These are phyloP conservation scores for Cercospora sp. DNA, from an alignment of 2,329 filamentous ascomycete species.

Conservation along the genomic window DNA sequence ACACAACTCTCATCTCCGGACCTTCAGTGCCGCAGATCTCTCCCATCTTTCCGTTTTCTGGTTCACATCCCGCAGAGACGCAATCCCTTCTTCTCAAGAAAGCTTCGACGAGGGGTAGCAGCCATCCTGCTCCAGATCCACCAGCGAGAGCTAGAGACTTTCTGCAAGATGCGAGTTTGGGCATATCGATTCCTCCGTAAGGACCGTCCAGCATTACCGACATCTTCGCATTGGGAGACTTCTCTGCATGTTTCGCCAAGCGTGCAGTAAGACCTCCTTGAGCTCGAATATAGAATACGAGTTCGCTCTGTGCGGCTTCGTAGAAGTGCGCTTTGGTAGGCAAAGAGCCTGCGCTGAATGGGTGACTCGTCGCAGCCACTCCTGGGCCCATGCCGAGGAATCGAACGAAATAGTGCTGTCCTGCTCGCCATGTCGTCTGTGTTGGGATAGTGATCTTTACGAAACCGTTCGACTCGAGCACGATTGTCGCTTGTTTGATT, in stretches of 20 bases:
- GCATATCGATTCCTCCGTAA: slow-evolving; percentile 54
- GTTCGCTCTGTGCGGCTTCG: slow-evolving; percentile 37
- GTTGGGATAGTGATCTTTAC: slow-evolving; percentile 50
- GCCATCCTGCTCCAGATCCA: slow-evolving; percentile 58
- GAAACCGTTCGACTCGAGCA: slow-evolving; percentile 44
- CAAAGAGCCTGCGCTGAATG: slow-evolving; percentile 58
- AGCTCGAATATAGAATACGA: slow-evolving; percentile 57
- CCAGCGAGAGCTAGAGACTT: slow-evolving; percentile 54
- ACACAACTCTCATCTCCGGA: slow-evolving; percentile 27
- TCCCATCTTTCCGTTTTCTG: slow-evolving; percentile 13
- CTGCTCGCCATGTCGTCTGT: slow-evolving; percentile 51
- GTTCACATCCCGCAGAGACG: slow-evolving; percentile 19
- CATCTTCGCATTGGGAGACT: slow-evolving; percentile 41
- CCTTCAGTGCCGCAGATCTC: slow-evolving; percentile 13
- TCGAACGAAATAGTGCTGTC: slow-evolving; percentile 59
- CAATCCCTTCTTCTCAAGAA: slow-evolving; percentile 28
- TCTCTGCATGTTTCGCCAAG: slow-evolving; percentile 40
- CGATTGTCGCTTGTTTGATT: slow-evolving; percentile 48
- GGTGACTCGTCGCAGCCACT: slow-evolving; percentile 50
- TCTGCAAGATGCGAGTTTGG: slow-evolving; percentile 46
- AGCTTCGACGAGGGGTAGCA: slow-evolving; percentile 52
- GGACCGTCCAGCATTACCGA: slow-evolving; percentile 59
- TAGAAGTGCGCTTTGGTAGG: slow-evolving; percentile 35
- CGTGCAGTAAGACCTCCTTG: slow-evolving; percentile 54
- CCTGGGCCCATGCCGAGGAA: slow-evolving; percentile 51